These are phyloP conservation scores for Quillaja saponaria DNA, from an alignment of 306 rosid species.

Conservation along the genomic window DNA sequence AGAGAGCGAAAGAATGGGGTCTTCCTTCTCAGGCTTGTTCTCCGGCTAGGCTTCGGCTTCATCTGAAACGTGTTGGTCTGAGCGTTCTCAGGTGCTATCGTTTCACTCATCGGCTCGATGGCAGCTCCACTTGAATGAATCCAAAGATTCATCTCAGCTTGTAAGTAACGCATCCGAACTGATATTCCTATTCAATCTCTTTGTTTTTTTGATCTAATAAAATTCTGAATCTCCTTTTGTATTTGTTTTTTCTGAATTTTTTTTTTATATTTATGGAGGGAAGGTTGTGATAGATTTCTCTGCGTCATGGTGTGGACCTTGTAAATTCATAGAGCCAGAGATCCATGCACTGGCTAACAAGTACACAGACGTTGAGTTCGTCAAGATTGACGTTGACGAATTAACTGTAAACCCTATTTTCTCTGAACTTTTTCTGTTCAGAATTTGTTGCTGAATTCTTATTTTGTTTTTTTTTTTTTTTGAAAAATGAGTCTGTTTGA, in stretches of 20 bases:
- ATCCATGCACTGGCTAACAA: conserved; percentile 54
- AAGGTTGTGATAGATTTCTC: conserved; percentile 87
- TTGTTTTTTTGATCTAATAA: background rate
- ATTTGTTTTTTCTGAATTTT: background rate
- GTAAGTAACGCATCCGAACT: conserved; percentile 31
- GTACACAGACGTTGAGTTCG: conserved; percentile 63
- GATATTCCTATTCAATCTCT: background rate
- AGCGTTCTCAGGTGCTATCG: conserved; percentile 34
- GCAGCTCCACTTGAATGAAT: conserved; percentile 60
- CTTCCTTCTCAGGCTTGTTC: background rate
- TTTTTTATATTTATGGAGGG: background rate
- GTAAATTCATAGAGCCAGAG: conserved; percentile 73
- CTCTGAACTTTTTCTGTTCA: background rate
- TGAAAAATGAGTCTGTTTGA: background rate
- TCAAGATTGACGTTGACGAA: conserved; percentile 90
- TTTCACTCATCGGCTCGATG: conserved; percentile 76
- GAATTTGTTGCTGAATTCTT: no score
- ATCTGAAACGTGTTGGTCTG: conserved; percentile 13
- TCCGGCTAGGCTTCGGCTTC: conserved; percentile 14
- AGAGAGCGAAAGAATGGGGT: conserved; percentile 48
- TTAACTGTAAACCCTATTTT: conserved; percentile 46
- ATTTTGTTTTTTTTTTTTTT: background rate
- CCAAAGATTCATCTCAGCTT: conserved; percentile 51
- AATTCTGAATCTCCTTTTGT: background rate
- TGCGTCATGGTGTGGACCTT: conserved; percentile 96